Conservation (phyloP, 495 filamentous ascomycete genomes). For the Acidomyces sp. region DNA sequence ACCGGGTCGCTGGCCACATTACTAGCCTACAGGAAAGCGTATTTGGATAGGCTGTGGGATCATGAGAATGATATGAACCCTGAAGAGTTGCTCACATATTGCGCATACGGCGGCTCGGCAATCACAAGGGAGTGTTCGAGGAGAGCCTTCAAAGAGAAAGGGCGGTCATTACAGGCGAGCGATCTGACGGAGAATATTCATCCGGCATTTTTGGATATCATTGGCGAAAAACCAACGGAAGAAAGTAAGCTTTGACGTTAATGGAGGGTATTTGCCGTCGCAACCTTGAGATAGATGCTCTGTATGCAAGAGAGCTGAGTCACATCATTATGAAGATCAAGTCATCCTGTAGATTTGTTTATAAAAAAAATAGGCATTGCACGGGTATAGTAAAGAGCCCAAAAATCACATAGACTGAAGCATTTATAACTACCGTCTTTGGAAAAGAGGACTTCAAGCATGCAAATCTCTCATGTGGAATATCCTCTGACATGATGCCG, state of each 20-base stretch:
- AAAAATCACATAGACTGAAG: too few species aligned
- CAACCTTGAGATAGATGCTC: too few species aligned
- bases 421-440: too few species aligned
- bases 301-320: too few species aligned
- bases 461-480: too few species aligned
- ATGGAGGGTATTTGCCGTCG: too few species aligned
- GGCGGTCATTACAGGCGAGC: constrained; percentile 81
- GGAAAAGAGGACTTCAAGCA: too few species aligned
- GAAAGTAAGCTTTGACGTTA: constrained; percentile 17
- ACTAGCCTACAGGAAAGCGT: constrained; percentile 74
- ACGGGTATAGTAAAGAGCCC: too few species aligned
- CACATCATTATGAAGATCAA: too few species aligned
- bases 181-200: constrained; percentile 89
- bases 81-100: constrained; percentile 59
- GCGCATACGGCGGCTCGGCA: constrained; percentile 72
- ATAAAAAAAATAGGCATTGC: too few species aligned
- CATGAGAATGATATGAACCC: constrained; percentile 42
- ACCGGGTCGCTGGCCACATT: constrained; percentile 83
- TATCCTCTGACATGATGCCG: too few species aligned
- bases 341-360: too few species aligned
- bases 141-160: constrained; percentile 73
- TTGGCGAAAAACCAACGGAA: constrained; percentile 39
- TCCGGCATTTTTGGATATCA: constrained; percentile 63
- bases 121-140: constrained; percentile 87
- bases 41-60: constrained; percentile 74